phyloP scores from a whole-genome alignment of 1,284 basidiomycete species.

The Ustilago loliicola region DNA sequence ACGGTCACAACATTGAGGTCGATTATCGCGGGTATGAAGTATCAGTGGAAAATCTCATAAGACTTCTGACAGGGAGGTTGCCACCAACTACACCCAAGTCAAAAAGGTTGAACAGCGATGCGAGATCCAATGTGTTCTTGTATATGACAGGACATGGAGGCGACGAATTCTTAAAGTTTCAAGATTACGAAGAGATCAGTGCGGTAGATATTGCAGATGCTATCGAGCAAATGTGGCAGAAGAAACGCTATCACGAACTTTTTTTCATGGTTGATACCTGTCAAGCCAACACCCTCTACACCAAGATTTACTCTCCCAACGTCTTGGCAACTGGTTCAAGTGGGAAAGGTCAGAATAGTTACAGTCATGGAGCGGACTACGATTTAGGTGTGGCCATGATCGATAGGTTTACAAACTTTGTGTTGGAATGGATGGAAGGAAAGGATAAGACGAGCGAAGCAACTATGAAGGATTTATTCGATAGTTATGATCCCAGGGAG shows the following conservation, averaged over 20 bases:
- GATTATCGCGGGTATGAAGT: slow-evolving; percentile 98
- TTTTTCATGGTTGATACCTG: slow-evolving; percentile 99
- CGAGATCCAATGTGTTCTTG: slow-evolving; percentile 93
- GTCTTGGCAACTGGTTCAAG: slow-evolving; percentile 94
- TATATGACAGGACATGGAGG: slow-evolving; percentile 99
- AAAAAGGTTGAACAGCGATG: slow-evolving; percentile 90
- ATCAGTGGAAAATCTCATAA: slow-evolving; percentile 93
- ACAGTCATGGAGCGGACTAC: slow-evolving; percentile 93
- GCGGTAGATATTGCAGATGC: slow-evolving; percentile 93
- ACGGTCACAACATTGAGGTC: slow-evolving; percentile 96
- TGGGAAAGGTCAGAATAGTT: slow-evolving; percentile 88
- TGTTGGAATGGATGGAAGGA: slow-evolving; percentile 89
- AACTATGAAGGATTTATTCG: slow-evolving; percentile 89
- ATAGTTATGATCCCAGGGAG: slow-evolving; percentile 79
- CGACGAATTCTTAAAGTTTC: slow-evolving; percentile 98
- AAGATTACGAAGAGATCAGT: slow-evolving; percentile 97
- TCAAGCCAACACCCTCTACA: slow-evolving; percentile 96
- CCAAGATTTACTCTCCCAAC: slow-evolving; percentile 94
- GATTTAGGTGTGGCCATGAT: slow-evolving; percentile 96
- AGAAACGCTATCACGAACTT: slow-evolving; percentile 92
- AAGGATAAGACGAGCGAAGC: slow-evolving; percentile 88
- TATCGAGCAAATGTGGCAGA: slow-evolving; percentile 98
- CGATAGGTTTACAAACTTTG: slow-evolving; percentile 92
- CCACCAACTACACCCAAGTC: slow-evolving; percentile 79
- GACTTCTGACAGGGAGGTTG: slow-evolving; percentile 79